Conservation (phyloP, 2,329 filamentous ascomycete species). For the Trichoderma sp. region DNA sequence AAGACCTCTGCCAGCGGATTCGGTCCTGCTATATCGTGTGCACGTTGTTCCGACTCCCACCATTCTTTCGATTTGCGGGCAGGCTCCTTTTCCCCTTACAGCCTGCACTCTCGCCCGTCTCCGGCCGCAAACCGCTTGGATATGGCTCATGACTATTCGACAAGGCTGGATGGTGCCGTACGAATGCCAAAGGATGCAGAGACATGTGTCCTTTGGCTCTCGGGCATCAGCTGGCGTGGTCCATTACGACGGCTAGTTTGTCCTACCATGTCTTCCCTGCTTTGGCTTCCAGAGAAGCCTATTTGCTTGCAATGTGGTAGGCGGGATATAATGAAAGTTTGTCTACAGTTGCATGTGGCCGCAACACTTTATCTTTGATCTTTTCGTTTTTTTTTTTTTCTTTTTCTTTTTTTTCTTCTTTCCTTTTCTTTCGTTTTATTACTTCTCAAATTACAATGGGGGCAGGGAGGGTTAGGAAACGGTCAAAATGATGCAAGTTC, state of each 20-base stretch:
- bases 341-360: slow-evolving; percentile 10
- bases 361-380: not conserved
- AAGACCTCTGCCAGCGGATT: slow-evolving; percentile 36
- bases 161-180: slow-evolving; percentile 1
- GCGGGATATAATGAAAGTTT: not conserved
- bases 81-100: not conserved
- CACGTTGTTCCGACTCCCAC: slow-evolving; percentile 20
- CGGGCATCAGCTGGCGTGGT: not conserved
- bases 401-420: not conserved
- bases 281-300: slow-evolving; percentile 1
- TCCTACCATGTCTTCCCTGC: not conserved
- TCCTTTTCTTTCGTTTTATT: not conserved
- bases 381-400: not conserved
- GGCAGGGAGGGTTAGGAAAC: not conserved
- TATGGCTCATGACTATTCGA: slow-evolving; percentile 24
- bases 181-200: not conserved
- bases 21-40: slow-evolving; percentile 28
- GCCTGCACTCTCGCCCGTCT: slow-evolving; percentile 14
- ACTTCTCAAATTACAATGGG: not conserved
- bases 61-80: slow-evolving; percentile 14
- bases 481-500: slow-evolving; percentile 25
- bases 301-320: slow-evolving; percentile 9
- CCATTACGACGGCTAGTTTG: slow-evolving; percentile 7
- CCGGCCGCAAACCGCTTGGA: slow-evolving; percentile 27
- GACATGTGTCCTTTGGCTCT: not conserved